Evolutionary conservation across 2,329 filamentous ascomycete species (phyloP).

Genomic region (Penicillium sp.): DNA sequence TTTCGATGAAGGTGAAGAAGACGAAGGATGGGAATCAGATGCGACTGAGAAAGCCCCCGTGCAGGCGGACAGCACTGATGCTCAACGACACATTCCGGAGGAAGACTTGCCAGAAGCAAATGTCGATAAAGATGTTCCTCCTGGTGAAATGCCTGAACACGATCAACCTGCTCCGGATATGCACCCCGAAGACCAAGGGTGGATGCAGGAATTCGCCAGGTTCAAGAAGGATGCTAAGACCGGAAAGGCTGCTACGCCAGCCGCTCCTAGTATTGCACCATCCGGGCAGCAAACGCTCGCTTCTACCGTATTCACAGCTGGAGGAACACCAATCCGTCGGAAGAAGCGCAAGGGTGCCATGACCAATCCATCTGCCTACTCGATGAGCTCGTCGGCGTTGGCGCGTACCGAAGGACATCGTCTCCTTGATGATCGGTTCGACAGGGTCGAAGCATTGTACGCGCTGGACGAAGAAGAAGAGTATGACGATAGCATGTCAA

Average conservation of each 20-base stretch:
- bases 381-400: constrained; percentile 85
- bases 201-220: constrained; percentile 88
- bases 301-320: constrained; percentile 56
- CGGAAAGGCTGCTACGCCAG: constrained; percentile 35
- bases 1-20: constrained; percentile 55
- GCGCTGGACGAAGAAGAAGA: constrained; percentile 58
- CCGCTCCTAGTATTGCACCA: constrained; percentile 38
- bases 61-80: constrained; percentile 32
- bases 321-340: constrained; percentile 61
- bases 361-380: constrained; percentile 82
- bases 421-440: constrained; percentile 84
- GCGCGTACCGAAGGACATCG: constrained; percentile 83
- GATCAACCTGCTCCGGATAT: constrained; percentile 41
- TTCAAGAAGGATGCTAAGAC: constrained; percentile 76
- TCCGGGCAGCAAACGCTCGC: constrained; percentile 43
- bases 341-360: constrained; percentile 96
- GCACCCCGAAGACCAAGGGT: constrained; percentile 69
- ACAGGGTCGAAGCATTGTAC: constrained; percentile 82
- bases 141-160: constrained; percentile 37
- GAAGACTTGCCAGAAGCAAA: constrained; percentile 45
- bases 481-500: constrained; percentile 53
- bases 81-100: constrained; percentile 2
- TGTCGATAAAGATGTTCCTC: constrained; percentile 22
- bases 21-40: constrained; percentile 93
- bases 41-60: constrained; percentile 72